phyloP scores from a whole-genome alignment of 2,329 filamentous ascomycete species.

The Alternaria novae-zelandiae region DNA sequence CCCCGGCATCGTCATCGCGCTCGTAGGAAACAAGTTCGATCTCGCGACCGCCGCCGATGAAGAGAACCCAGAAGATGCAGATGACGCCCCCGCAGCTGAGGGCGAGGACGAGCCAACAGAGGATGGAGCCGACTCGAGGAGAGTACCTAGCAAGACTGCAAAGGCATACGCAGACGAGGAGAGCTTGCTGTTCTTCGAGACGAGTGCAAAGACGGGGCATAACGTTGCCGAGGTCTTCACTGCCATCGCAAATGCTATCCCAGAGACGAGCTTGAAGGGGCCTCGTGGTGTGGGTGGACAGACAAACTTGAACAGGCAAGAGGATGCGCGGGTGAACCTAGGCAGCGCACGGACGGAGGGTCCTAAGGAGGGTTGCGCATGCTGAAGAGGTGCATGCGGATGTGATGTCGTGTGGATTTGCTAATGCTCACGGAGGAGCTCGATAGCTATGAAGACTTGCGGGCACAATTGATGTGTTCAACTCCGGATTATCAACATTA shows the following conservation, averaged over 20 bases:
- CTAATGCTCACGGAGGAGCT: background rate
- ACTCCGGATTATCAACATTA: background rate
- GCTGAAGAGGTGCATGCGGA: constrained; percentile 56
- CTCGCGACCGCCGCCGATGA: constrained; percentile 62
- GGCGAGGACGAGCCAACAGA: constrained; percentile 61
- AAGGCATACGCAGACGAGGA: constrained; percentile 95
- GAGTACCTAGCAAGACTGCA: constrained; percentile 89
- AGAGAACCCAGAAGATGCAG: constrained; percentile 57
- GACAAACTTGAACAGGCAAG: constrained; percentile 62
- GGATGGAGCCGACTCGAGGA: constrained; percentile 76
- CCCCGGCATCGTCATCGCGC: constrained; percentile 93
- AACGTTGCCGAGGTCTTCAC: constrained; percentile 97
- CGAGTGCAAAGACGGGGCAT: constrained; percentile 92
- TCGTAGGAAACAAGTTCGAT: constrained; percentile 90
- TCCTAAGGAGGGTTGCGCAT: constrained; percentile 92
- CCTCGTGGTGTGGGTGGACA: constrained; percentile 69
- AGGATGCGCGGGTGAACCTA: constrained; percentile 81
- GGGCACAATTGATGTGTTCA: background rate
- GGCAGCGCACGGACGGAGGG: constrained; percentile 72
- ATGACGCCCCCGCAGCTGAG: constrained; percentile 56
- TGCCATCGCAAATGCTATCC: constrained; percentile 96
- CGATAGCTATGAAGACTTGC: background rate
- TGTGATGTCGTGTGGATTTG: background rate
- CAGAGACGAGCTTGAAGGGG: constrained; percentile 93
- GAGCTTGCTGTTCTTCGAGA: constrained; percentile 94